Evolutionary conservation across 129 eudicot genomes (phyloP).

Genomic region (Calendula officinalis): DNA sequence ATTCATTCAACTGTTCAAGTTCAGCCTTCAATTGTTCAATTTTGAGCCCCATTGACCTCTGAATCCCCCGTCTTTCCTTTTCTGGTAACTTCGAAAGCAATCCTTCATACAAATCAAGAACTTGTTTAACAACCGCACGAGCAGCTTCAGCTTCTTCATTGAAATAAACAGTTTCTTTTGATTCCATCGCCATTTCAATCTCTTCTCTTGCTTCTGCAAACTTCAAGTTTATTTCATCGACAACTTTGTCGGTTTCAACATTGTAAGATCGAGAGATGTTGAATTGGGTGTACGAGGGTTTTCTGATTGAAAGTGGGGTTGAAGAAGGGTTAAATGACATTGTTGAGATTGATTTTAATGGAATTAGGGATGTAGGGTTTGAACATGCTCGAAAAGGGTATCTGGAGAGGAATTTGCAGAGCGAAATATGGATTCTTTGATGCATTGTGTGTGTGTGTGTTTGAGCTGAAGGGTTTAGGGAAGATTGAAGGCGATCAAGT

Average conservation of each 20-base stretch:
- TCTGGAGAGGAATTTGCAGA: slow-evolving; percentile 43
- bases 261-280: slow-evolving; percentile 31
- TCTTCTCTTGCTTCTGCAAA: slow-evolving; percentile 96
- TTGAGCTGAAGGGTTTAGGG: background rate
- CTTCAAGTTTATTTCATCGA: slow-evolving; percentile 81
- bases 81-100: slow-evolving; percentile 58
- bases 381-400: slow-evolving; percentile 43
- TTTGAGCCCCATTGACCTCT: slow-evolving; percentile 95
- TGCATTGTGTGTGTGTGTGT: slow-evolving; percentile 36
- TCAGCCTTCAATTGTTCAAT: slow-evolving; percentile 98
- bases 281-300: slow-evolving; percentile 29
- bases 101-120: slow-evolving; percentile 64
- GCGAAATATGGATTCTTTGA: slow-evolving; percentile 46
- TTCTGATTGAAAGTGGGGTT: background rate
- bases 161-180: slow-evolving; percentile 86
- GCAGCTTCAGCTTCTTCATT: slow-evolving; percentile 76
- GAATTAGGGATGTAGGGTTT: slow-evolving; percentile 40
- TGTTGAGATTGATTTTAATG: slow-evolving; percentile 30
- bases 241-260: slow-evolving; percentile 61
- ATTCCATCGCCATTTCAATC: slow-evolving; percentile 89
- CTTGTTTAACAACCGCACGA: slow-evolving; percentile 66
- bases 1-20: slow-evolving; percentile 78
- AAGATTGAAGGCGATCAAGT: background rate
- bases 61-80: slow-evolving; percentile 60
- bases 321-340: slow-evolving; percentile 11